phyloP scores from a whole-genome alignment of 257 asterid species.

The Lavandula angustifolia region DNA sequence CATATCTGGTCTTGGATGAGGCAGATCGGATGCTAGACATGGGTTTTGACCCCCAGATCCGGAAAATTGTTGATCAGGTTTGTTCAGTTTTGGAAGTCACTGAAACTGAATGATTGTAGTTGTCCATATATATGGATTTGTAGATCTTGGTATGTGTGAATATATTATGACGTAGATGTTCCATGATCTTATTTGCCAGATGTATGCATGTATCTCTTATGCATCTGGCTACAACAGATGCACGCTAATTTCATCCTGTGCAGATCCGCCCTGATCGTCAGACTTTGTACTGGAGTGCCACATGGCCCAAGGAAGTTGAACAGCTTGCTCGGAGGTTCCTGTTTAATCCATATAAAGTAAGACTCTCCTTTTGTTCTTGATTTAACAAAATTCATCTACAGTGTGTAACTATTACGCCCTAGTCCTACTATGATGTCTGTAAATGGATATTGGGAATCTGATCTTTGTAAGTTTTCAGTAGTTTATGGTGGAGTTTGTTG shows the following conservation, averaged over 20 bases:
- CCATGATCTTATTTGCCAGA: not conserved
- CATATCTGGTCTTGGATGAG: slow-evolving; percentile 91
- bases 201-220: not conserved
- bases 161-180: not conserved
- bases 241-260: slow-evolving; percentile 21
- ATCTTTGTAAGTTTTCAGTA: not conserved
- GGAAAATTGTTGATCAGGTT: slow-evolving; percentile 87
- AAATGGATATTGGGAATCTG: not conserved
- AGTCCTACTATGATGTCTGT: not conserved
- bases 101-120: not conserved
- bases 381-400: not conserved
- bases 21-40: slow-evolving; percentile 96
- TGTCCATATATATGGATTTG: no score
- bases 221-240: not conserved
- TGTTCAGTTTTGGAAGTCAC: slow-evolving; percentile 14
- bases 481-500: slow-evolving; percentile 11
- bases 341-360: slow-evolving; percentile 77
- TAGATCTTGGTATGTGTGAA: no score
- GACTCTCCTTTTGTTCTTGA: slow-evolving; percentile 25
- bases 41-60: slow-evolving; percentile 95
- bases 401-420: not conserved
- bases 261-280: slow-evolving; percentile 99
- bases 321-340: slow-evolving; percentile 84
- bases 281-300: slow-evolving; percentile 98
- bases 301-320: slow-evolving; percentile 99